Percentiles rank a stretch among this genome's conserved stretches.
Conservation (phyloP, 768 basidiomycete genomes). For the Pleurotus tuoliensis region DNA sequence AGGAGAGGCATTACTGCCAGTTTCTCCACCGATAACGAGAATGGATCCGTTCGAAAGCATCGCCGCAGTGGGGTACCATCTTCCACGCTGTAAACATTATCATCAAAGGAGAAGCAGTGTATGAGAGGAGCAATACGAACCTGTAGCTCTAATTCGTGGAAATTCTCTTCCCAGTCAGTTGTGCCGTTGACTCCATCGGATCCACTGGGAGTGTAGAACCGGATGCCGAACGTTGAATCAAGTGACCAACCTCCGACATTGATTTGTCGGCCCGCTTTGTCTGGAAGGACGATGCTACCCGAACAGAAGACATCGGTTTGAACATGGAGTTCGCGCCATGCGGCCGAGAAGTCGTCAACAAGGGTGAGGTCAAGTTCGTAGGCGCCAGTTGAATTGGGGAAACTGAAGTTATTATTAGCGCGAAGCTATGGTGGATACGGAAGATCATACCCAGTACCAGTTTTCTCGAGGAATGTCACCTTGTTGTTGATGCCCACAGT, state of each 20-base stretch:
- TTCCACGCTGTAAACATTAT: constrained; percentile 37
- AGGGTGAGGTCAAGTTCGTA: constrained; percentile 73
- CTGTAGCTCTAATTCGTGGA: constrained; percentile 53
- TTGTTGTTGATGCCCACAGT: constrained; percentile 81
- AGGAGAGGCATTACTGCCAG: constrained; percentile 61
- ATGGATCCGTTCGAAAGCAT: constrained; percentile 72
- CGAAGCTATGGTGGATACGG: not conserved
- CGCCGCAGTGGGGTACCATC: constrained; percentile 73
- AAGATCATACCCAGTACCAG: constrained; percentile 48
- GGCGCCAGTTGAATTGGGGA: constrained; percentile 6
- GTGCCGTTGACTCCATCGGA: constrained; percentile 64
- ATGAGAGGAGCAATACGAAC: constrained; percentile 23
- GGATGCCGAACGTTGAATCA: constrained; percentile 67
- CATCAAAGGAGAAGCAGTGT: not conserved
- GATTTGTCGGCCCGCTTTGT: constrained; percentile 62
- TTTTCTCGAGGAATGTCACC: constrained; percentile 76
- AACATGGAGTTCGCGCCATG: constrained; percentile 78
- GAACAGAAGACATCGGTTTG: constrained; percentile 81
- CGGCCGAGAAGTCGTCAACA: constrained; percentile 39
- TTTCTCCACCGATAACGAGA: constrained; percentile 71
- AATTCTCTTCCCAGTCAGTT: constrained; percentile 79
- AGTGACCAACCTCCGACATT: constrained; percentile 71
- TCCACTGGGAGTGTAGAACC: constrained; percentile 72
- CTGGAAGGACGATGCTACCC: constrained; percentile 68
- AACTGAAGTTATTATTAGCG: not conserved